phyloP scores from a whole-genome alignment of 768 basidiomycete genomes.

The Agaricus bisporus region DNA sequence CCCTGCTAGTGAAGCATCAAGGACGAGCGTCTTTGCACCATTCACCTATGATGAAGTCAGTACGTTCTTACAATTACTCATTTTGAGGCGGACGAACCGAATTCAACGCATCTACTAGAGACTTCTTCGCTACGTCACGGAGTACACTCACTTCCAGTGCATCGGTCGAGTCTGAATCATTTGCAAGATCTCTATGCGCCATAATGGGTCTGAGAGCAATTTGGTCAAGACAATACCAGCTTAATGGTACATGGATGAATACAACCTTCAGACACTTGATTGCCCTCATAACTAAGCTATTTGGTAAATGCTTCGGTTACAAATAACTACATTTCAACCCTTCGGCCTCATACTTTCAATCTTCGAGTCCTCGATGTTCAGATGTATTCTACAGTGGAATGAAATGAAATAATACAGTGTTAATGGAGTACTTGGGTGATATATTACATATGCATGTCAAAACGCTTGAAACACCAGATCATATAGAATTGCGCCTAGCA shows the following conservation, averaged over 20 bases:
- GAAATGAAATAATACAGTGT: background rate
- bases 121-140: slow-evolving; percentile 74
- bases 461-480: slow-evolving; percentile 5
- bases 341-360: too few species aligned
- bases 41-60: slow-evolving; percentile 51
- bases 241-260: too few species aligned
- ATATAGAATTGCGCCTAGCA: slow-evolving; percentile 71
- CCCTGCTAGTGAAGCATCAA: slow-evolving; percentile 82
- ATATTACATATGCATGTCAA: slow-evolving; percentile 5
- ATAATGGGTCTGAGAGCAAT: slow-evolving; percentile 13
- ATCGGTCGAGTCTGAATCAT: slow-evolving; percentile 4
- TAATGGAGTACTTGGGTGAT: background rate
- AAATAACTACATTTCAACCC: background rate
- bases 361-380: background rate
- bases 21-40: slow-evolving; percentile 94
- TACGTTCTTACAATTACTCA: background rate
- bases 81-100: slow-evolving; percentile 40
- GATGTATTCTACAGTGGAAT: background rate
- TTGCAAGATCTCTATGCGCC: slow-evolving; percentile 1
- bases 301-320: too few species aligned
- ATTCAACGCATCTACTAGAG: slow-evolving; percentile 81
- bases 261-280: too few species aligned
- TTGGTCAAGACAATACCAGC: background rate
- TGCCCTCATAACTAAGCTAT: too few species aligned
- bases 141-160: slow-evolving; percentile 60